phyloP scores from a whole-genome alignment of 106 monocot genomes.

The Amphibolis antarctica region DNA sequence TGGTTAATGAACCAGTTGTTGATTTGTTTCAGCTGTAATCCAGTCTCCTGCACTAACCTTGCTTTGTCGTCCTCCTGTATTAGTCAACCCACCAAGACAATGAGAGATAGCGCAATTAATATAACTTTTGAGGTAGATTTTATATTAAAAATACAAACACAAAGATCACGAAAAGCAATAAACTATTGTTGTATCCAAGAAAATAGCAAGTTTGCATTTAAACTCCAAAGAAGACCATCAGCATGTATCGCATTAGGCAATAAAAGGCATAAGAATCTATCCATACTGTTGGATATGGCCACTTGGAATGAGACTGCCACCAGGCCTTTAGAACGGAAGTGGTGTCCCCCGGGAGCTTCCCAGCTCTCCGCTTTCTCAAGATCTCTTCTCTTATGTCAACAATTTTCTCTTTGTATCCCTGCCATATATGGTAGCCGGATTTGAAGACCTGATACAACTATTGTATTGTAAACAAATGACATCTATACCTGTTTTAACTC shows the following conservation, averaged over 20 bases:
- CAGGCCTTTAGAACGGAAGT: slow-evolving; percentile 85
- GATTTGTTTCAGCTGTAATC: slow-evolving; percentile 89
- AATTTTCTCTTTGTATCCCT: slow-evolving; percentile 94
- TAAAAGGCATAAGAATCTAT: neutral
- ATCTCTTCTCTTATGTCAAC: slow-evolving; percentile 95
- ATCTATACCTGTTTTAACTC: slow-evolving; percentile 66
- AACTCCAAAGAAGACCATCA: neutral
- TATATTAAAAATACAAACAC: neutral
- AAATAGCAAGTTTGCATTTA: neutral
- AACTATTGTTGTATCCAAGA: neutral
- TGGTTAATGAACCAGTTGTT: slow-evolving; percentile 99
- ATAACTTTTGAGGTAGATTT: too few species aligned
- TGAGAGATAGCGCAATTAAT: neutral
- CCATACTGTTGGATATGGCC: slow-evolving; percentile 94
- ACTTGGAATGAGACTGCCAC: slow-evolving; percentile 95
- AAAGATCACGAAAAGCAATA: neutral
- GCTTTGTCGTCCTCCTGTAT: slow-evolving; percentile 96
- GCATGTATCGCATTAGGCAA: neutral
- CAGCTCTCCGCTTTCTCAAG: slow-evolving; percentile 80
- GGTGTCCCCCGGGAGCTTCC: slow-evolving; percentile 84
- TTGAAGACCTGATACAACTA: neutral
- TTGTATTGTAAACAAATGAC: neutral
- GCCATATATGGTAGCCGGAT: neutral
- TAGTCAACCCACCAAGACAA: neutral
- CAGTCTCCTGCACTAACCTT: slow-evolving; percentile 79